phyloP scores from a whole-genome alignment of 1,284 basidiomycete genomes.

The Meripilus lineatus region DNA sequence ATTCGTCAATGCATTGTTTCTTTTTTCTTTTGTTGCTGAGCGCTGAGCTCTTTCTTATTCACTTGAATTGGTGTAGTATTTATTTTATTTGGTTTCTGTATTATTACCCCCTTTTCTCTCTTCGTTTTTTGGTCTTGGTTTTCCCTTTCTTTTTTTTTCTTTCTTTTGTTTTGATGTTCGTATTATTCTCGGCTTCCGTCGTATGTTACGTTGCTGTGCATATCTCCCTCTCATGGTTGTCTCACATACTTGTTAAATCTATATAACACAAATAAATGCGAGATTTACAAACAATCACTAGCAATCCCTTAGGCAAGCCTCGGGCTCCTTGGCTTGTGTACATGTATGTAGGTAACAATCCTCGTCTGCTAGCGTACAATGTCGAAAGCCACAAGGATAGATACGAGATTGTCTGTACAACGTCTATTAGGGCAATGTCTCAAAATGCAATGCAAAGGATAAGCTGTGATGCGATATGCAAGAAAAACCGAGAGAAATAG shows the following conservation, averaged over 20 bases:
- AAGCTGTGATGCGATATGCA: not conserved
- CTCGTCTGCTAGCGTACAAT: not conserved
- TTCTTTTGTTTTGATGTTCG: not conserved
- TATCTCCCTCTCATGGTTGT: not conserved
- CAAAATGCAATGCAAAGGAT: not conserved
- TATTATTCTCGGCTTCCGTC: not conserved
- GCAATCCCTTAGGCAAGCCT: not conserved
- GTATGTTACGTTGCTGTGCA: not conserved
- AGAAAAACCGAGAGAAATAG: not conserved
- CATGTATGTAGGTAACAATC: not conserved
- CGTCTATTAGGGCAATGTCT: too few relatives aligned
- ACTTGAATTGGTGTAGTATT: too few relatives aligned
- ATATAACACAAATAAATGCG: not conserved
- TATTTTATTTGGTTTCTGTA: too few relatives aligned
- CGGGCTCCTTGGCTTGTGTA: not conserved
- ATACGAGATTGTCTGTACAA: too few relatives aligned
- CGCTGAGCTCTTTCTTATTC: too few relatives aligned
- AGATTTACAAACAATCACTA: not conserved
- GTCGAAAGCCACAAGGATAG: too few relatives aligned
- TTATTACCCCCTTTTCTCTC: too few relatives aligned
- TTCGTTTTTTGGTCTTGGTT: too few relatives aligned
- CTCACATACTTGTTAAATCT: conserved; percentile 7
- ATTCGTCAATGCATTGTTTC: too few relatives aligned
- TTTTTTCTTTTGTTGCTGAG: too few relatives aligned
- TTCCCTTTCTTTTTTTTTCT: not conserved